Evolutionary conservation across 495 filamentous ascomycete species (phyloP), one percentile per base, ranked within the genome.

Genomic region (Hyaloscypha bicolor): DNA sequence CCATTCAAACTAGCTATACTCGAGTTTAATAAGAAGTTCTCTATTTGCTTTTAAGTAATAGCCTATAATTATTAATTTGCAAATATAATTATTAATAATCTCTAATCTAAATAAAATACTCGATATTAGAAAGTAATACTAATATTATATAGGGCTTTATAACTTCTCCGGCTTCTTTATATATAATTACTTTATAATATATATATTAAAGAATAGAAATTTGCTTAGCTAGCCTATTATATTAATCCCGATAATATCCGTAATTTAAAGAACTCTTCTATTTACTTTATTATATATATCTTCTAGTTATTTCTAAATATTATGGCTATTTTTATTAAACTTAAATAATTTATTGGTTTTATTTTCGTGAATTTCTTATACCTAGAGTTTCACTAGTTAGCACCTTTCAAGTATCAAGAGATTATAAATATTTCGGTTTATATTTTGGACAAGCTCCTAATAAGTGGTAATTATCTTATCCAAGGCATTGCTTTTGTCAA

Each of bases 171-270:
- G n/a, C n/a, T n/a, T n/a, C n/a, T n/a, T n/a, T n/a, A n/a, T n/a
- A n/a, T n/a, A n/a, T n/a, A n/a, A n/a, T n/a, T n/a, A n/a, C n/a
- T n/a, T n/a, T n/a, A n/a, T n/a, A n/a, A n/a, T n/a, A n/a, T n/a
- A n/a, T n/a, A n/a, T n/a, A n/a, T n/a, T n/a, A n/a, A n/a, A n/a
- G n/a, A n/a, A n/a, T n/a, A n/a, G n/a, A n/a, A n/a, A n/a, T n/a
- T n/a, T n/a, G n/a, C n/a, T n/a, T n/a, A n/a, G n/a, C n/a, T n/a
- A n/a, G n/a, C n/a, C n/a, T n/a, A n/a, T n/a, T n/a, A n/a, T n/a
- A n/a, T n/a, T n/a, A n/a, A n/a, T n/a, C n/a, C 83, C 83, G 29
- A 86, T 74, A 35, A 85, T 57, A 51, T 82, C 74, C 9, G 69
- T 65, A 22, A 33, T 68, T 64, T 67, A 30, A 22, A 71, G 65